Evolutionary conservation across 1,284 basidiomycete genomes (phyloP).

Genomic region (Polyporus tsugae): DNA sequence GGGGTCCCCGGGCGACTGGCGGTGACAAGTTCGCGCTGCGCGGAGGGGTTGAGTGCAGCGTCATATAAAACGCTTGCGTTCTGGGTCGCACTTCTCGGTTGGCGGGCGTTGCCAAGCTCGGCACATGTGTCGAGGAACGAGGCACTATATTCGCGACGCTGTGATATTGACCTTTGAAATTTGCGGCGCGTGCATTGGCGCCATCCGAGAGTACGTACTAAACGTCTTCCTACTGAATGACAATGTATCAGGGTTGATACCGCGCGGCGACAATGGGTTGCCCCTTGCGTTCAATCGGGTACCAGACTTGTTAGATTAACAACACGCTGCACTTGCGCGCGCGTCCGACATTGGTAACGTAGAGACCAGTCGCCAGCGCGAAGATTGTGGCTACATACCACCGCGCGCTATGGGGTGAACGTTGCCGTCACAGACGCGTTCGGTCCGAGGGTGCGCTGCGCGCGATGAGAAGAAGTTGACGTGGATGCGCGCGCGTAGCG

Average conservation of each 20-base stretch:
- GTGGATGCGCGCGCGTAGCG: not conserved
- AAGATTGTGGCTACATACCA: not conserved
- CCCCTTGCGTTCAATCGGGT: not conserved
- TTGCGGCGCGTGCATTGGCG: not conserved
- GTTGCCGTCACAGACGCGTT: not conserved
- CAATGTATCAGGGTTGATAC: not conserved
- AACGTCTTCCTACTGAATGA: not conserved
- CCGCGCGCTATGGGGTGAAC: not conserved
- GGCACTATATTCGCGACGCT: not conserved
- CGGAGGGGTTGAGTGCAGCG: not conserved
- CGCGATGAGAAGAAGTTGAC: too few species aligned
- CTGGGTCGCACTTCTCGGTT: not conserved
- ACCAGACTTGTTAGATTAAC: not conserved
- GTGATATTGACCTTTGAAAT: constrained; percentile 4
- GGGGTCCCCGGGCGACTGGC: not conserved
- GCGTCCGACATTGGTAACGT: not conserved
- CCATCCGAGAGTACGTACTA: not conserved
- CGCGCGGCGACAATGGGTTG: not conserved
- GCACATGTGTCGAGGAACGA: not conserved
- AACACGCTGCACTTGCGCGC: not conserved
- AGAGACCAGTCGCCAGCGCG: not conserved
- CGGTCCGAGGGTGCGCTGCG: not conserved
- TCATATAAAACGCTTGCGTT: not conserved
- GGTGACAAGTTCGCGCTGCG: not conserved
- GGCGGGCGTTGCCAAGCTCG: not conserved